These are phyloP conservation scores for Daucus carota DNA, from an alignment of 129 eudicot species.

Conservation along the genomic window DNA sequence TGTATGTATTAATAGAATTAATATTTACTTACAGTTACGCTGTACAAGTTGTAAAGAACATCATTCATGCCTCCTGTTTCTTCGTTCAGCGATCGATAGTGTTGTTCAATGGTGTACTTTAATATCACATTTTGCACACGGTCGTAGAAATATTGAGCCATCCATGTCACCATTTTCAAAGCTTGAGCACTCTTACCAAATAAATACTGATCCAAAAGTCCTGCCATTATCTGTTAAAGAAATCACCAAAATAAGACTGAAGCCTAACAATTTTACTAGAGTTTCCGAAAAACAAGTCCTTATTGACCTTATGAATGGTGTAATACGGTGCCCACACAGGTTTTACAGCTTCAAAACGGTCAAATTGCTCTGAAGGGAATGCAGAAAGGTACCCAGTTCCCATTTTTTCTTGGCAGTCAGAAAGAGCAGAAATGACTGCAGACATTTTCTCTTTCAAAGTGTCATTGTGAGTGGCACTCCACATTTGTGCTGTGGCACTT, in stretches of 20 bases:
- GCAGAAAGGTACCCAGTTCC: conserved; percentile 88
- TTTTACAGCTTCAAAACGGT: conserved; percentile 65
- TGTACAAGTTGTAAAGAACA: conserved; percentile 64
- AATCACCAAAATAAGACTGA: neutral
- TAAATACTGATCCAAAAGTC: conserved; percentile 79
- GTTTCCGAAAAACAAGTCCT: neutral
- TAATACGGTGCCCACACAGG: conserved; percentile 97
- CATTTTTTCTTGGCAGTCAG: conserved; percentile 56
- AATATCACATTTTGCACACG: conserved; percentile 76
- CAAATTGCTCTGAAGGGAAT: conserved; percentile 76
- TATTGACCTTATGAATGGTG: conserved; percentile 85
- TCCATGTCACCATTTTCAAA: conserved; percentile 53
- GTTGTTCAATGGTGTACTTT: conserved; percentile 60
- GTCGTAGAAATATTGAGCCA: conserved; percentile 79
- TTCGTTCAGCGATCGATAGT: conserved; percentile 79
- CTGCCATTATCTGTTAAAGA: conserved; percentile 73
- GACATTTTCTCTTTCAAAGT: conserved; percentile 56
- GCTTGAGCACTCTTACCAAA: conserved; percentile 54
- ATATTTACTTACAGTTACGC: conserved; percentile 52
- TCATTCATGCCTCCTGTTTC: conserved; percentile 99
- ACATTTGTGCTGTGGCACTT: conserved; percentile 93
- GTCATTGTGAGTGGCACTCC: conserved; percentile 75
- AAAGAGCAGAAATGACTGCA: conserved; percentile 46
- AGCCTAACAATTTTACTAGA: neutral
- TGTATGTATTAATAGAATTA: neutral